Evolutionary conservation across 73 alveolate species (phyloP).

Genomic region (Uronychia setigera): DNA sequence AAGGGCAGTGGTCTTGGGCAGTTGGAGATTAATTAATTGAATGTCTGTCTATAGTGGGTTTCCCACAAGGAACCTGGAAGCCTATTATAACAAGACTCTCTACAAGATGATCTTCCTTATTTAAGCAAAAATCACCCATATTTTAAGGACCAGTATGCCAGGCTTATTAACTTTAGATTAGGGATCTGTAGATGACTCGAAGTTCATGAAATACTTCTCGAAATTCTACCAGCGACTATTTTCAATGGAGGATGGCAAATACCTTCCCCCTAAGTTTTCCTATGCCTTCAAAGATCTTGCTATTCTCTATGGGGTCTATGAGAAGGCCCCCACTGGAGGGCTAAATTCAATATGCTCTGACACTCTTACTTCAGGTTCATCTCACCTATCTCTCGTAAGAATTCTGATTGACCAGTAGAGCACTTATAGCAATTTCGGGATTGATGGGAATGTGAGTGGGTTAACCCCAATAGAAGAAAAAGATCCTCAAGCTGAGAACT

Average conservation of each 20-base stretch:
- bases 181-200: conserved; percentile 11
- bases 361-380: background rate
- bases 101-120: conserved; percentile 28
- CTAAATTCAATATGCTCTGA: background rate
- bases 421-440: background rate
- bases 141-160: conserved; percentile 7
- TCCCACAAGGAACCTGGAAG: conserved; percentile 25
- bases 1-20: background rate
- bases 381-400: background rate
- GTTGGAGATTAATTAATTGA: background rate
- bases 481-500: background rate
- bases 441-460: background rate
- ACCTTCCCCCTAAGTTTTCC: conserved; percentile 58
- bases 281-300: conserved; percentile 53
- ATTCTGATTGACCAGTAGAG: background rate
- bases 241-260: conserved; percentile 42
- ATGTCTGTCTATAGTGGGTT: conserved; percentile 45
- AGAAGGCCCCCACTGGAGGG: background rate
- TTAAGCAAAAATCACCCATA: conserved; percentile 11
- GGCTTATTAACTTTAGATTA: background rate
- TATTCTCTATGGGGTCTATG: conserved; percentile 21
- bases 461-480: background rate
- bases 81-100: conserved; percentile 30
- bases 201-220: conserved; percentile 13
- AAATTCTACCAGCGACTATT: conserved; percentile 37